Percentiles rank a stretch among this genome's conserved stretches.
These are phyloP conservation scores for Chrysanthemum seticuspe DNA, from an alignment of 129 eudicot genomes.

Conservation along the genomic window DNA sequence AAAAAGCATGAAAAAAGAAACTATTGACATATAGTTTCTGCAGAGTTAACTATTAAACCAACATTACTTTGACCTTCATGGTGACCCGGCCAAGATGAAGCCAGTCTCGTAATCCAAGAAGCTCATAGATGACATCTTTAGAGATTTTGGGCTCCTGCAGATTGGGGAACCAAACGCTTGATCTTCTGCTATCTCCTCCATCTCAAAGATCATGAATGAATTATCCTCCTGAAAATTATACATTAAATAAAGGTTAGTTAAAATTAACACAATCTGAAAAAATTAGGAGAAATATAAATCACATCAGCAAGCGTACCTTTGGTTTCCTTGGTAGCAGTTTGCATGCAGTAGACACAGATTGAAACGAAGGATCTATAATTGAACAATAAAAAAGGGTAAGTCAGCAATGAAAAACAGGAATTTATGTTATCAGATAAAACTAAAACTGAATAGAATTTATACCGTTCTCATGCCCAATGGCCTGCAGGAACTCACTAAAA, in stretches of 20 bases:
- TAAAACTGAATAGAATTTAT: background rate
- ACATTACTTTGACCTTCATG: slow-evolving; percentile 31
- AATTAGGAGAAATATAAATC: background rate
- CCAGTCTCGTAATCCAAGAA: slow-evolving; percentile 39
- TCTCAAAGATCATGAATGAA: slow-evolving; percentile 25
- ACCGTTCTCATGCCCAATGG: slow-evolving; percentile 54
- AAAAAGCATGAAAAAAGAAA: background rate
- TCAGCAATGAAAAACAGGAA: background rate
- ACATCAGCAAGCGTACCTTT: slow-evolving; percentile 13
- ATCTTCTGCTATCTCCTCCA: slow-evolving; percentile 44
- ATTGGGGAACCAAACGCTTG: slow-evolving; percentile 26
- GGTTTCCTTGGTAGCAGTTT: background rate
- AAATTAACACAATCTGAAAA: background rate
- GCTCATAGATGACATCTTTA: slow-evolving; percentile 26
- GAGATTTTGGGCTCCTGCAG: slow-evolving; percentile 45
- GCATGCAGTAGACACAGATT: slow-evolving; percentile 2
- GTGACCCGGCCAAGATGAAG: slow-evolving; percentile 42
- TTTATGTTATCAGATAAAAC: too few species aligned
- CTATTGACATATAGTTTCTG: slow-evolving; percentile 18
- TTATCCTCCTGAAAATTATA: slow-evolving; percentile 25
- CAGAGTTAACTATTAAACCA: background rate
- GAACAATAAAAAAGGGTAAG: slow-evolving; percentile 7
- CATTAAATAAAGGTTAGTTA: background rate
- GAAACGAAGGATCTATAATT: slow-evolving; percentile 20
- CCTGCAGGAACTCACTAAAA: slow-evolving; percentile 43